Conservation (phyloP, 106 monocot genomes). For the Agapanthus africanus region DNA sequence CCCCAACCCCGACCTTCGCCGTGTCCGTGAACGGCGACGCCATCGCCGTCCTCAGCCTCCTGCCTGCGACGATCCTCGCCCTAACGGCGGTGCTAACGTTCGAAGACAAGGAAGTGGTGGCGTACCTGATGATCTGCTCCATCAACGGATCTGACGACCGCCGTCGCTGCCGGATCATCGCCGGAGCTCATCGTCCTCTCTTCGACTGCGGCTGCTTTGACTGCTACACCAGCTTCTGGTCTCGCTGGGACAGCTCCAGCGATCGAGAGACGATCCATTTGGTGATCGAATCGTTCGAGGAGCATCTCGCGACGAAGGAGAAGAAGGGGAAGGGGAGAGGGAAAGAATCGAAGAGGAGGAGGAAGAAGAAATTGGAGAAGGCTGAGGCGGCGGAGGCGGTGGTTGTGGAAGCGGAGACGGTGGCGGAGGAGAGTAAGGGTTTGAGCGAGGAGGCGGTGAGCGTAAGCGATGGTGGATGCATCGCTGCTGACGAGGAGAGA, state of each 20-base stretch:
- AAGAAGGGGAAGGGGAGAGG: conserved; percentile 3
- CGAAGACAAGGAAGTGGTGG: conserved; percentile 31
- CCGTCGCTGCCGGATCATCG: conserved; percentile 4
- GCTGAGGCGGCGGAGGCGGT: not conserved
- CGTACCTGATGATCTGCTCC: conserved; percentile 29
- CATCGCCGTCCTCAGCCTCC: conserved; percentile 14
- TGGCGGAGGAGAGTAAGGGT: not conserved
- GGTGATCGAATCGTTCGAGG: conserved; percentile 60
- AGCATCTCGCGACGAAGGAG: conserved; percentile 41
- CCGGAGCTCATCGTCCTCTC: conserved; percentile 15
- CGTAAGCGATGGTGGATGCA: not conserved
- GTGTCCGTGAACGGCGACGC: conserved; percentile 5
- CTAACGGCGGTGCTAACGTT: conserved; percentile 20
- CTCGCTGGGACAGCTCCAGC: conserved; percentile 48
- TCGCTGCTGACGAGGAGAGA: not conserved
- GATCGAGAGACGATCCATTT: conserved; percentile 47
- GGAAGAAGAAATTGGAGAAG: conserved; percentile 15
- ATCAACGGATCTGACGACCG: conserved; percentile 4
- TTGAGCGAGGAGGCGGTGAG: not conserved
- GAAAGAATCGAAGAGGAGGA: not conserved
- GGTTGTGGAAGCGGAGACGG: not conserved
- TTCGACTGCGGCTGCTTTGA: conserved; percentile 68
- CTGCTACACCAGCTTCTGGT: conserved; percentile 65
- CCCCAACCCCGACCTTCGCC: conserved; percentile 17
- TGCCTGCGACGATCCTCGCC: conserved; percentile 25